phyloP scores from a whole-genome alignment of 2,329 filamentous ascomycete species.

The Sporothrix euskadiensis region DNA sequence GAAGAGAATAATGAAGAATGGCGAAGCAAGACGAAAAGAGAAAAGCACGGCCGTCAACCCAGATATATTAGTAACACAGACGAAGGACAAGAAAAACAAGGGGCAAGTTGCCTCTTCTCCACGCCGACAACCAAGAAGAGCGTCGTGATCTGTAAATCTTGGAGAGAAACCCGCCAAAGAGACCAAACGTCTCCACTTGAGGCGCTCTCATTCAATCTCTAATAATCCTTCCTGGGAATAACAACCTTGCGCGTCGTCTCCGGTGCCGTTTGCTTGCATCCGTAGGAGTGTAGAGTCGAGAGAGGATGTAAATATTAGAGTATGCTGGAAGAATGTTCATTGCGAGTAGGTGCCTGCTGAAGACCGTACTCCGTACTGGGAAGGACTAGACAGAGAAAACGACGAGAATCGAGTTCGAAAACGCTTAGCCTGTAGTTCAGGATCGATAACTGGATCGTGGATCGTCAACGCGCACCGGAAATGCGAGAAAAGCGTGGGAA shows the following conservation, averaged over 20 bases:
- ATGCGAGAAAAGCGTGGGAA: neutral
- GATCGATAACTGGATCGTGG: neutral
- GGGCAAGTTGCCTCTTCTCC: neutral
- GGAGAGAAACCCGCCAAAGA: neutral
- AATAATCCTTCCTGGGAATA: neutral
- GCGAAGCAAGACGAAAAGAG: neutral
- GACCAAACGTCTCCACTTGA: too few relatives aligned
- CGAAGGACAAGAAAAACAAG: neutral
- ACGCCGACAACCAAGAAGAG: neutral
- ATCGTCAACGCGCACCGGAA: neutral
- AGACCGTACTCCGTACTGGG: neutral
- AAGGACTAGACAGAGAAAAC: neutral
- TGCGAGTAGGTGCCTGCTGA: neutral
- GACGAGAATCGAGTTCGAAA: neutral
- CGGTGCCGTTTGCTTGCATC: neutral
- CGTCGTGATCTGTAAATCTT: neutral
- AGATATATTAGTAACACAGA: neutral
- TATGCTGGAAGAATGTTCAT: slow-evolving; percentile 1
- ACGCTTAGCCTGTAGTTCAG: neutral
- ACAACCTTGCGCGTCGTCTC: neutral
- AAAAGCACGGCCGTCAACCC: neutral
- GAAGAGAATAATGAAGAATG: neutral
- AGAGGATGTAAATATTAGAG: neutral
- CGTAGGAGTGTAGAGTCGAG: neutral
- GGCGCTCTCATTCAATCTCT: too few relatives aligned